Evolutionary conservation across 495 filamentous ascomycete genomes (phyloP).

Genomic region (Neurospora hispaniola): DNA sequence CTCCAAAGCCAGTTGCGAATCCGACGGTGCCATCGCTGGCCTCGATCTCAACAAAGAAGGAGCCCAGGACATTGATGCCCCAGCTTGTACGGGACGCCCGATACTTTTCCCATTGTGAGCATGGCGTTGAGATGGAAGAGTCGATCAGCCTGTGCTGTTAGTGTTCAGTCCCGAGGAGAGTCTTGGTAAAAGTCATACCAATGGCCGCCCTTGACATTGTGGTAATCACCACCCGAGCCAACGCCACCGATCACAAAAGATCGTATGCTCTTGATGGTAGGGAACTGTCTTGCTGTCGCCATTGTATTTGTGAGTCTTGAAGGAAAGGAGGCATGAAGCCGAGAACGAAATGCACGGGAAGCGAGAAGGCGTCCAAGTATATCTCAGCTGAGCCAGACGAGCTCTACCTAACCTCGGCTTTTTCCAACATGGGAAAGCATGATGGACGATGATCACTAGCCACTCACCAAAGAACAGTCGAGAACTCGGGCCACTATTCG

Average conservation of each 20-base stretch:
- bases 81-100: constrained; percentile 78
- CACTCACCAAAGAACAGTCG: background rate
- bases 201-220: constrained; percentile 88
- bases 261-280: constrained; percentile 67
- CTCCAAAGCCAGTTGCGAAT: constrained; percentile 88
- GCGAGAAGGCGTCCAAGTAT: background rate
- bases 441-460: background rate
- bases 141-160: constrained; percentile 60
- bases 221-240: constrained; percentile 83
- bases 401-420: background rate
- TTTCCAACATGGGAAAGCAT: background rate
- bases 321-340: background rate
- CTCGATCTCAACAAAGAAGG: constrained; percentile 88
- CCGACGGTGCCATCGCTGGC: constrained; percentile 81
- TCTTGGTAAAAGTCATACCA: constrained; percentile 39
- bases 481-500: constrained; percentile 6
- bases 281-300: constrained; percentile 44
- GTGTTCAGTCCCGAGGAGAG: background rate
- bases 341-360: background rate
- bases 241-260: constrained; percentile 79
- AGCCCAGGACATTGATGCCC: constrained; percentile 92
- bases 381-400: background rate
- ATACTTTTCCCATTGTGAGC: constrained; percentile 81
- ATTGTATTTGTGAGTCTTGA: constrained; percentile 14
- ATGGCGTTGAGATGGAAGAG: constrained; percentile 80